Evolutionary conservation across 495 filamentous ascomycete species (phyloP).

Genomic region (Xylaria longipes): DNA sequence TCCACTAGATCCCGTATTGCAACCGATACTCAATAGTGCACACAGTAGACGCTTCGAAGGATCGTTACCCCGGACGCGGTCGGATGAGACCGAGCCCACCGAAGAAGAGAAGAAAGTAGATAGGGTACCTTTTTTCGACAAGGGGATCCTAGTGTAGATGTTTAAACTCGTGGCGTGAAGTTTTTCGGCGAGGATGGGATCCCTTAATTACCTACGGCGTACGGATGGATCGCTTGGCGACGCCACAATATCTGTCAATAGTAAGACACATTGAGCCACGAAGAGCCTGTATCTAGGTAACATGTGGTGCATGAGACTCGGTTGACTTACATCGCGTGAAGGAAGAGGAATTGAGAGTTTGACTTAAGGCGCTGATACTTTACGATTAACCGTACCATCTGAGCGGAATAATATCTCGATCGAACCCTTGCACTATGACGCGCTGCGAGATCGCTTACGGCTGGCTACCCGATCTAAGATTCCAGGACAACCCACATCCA

Average conservation of each 20-base stretch:
- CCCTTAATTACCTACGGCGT: slow-evolving; percentile 1
- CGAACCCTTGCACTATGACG: not conserved
- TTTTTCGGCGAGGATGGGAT: not conserved
- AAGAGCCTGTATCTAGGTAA: not conserved
- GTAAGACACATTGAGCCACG: not conserved
- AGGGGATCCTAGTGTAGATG: not conserved
- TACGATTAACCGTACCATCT: not conserved
- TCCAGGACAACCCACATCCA: not conserved
- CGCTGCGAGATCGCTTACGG: slow-evolving; percentile 10
- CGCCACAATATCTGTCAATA: not conserved
- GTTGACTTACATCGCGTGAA: not conserved
- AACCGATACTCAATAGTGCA: not conserved
- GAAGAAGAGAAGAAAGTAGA: not conserved
- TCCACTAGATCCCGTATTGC: not conserved
- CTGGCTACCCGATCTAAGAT: not conserved
- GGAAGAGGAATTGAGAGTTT: not conserved
- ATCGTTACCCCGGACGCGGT: slow-evolving; percentile 9
- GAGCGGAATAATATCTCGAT: not conserved
- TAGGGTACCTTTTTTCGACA: not conserved
- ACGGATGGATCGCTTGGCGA: not conserved
- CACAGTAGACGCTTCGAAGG: not conserved
- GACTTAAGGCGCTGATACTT: not conserved
- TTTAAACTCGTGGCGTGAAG: not conserved
- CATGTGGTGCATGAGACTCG: not conserved
- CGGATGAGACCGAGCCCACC: not conserved